Evolutionary conservation across 73 alveolate genomes (phyloP), one percentile per base, ranked within the genome.

Genomic region (Loxodes magnus): DNA sequence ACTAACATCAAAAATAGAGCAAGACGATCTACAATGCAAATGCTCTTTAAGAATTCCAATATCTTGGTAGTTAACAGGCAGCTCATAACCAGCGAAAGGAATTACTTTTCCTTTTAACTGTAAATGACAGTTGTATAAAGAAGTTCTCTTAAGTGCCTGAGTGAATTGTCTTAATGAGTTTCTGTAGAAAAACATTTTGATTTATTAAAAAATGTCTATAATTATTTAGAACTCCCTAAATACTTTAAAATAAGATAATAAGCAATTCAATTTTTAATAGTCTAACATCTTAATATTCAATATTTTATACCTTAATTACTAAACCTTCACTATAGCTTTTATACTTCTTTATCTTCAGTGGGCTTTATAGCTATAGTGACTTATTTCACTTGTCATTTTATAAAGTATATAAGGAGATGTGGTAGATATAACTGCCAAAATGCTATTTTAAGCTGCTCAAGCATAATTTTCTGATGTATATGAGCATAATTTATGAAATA

Each of bases 31-130:
- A 65, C 83, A 60, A 35, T 67, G 82, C 12, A 68, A 24, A 64
- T 80, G 93, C 62, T 74, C 90, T 28, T 79, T 68, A 51, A 84
- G 57, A 17, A 73, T 52, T 15, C 93, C 93, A 1, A 0, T 24
- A 33, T 49, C 87, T 23, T 66, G 74, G 72, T 84, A 84, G 48
- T 59, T 57, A 12, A 84, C 88, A 10, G 96, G 96, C 88, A 84
- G 59, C 2, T 62, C 74, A 38, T 76, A 84, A 12, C 96, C 96
- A 12, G 96, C 93, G 54, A 84, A 84, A 14, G 79, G 83, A 2
- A 80, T 90, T 76, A 84, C 72, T 50, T 79, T 79, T 4, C 79
- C 96, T 26, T 79, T 74, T 19, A 52, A 62, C 34, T 69, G 63
- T 12, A 20, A 27, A 58, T 74, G 89, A 38, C 43, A 68, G 38